A percentile compares a stretch with the other conserved stretches of the same genome.
Conservation (phyloP, 1,139 yeast genomes). For the Magnusiomyces fungicola region DNA sequence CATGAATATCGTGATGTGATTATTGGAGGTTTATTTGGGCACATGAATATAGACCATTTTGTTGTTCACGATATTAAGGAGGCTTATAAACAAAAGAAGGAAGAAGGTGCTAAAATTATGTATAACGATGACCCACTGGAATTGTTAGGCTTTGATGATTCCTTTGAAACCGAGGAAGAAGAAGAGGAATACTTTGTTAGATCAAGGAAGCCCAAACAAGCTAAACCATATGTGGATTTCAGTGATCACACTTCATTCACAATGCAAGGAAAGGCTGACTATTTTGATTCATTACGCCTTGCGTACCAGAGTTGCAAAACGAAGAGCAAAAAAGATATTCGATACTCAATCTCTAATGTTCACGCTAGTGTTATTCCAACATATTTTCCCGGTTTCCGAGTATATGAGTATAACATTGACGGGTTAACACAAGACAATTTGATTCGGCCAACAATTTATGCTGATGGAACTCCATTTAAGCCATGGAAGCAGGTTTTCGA, state of each 20-base stretch:
- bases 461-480: slow-evolving; percentile 18
- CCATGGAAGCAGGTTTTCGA: slow-evolving; percentile 52
- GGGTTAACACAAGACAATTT: slow-evolving; percentile 34
- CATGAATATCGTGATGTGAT: slow-evolving; percentile 77
- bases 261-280: slow-evolving; percentile 14
- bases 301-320: slow-evolving; percentile 10
- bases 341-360: slow-evolving; percentile 65
- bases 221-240: neutral
- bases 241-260: neutral
- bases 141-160: too few relatives aligned
- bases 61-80: slow-evolving; percentile 58
- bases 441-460: slow-evolving; percentile 10
- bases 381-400: slow-evolving; percentile 71
- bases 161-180: slow-evolving; percentile 18
- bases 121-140: neutral
- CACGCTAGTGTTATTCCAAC: slow-evolving; percentile 79
- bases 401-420: slow-evolving; percentile 78
- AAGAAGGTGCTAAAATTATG: slow-evolving; percentile 15
- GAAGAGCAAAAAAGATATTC: slow-evolving; percentile 35
- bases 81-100: slow-evolving; percentile 9
- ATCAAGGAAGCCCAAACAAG: too few relatives aligned
- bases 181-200: too few relatives aligned
- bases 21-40: slow-evolving; percentile 78
- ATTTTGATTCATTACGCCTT: slow-evolving; percentile 17
- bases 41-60: slow-evolving; percentile 84